Conservation (phyloP, 352 stramenopile genomes). For the Thalassiosira ordinaria region DNA sequence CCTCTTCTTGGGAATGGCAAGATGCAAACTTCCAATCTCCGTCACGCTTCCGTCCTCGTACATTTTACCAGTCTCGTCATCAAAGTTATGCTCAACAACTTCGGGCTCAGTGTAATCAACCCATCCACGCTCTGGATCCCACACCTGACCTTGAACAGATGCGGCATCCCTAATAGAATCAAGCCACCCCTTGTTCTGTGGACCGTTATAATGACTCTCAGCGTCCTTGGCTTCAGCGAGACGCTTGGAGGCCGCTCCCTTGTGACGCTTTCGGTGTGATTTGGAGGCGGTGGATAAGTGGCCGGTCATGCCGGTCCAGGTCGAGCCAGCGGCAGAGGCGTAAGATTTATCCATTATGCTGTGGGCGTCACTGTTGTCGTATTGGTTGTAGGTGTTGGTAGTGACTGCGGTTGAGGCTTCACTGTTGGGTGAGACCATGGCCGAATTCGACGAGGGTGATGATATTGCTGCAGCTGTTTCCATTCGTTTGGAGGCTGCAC, state of each 20-base stretch:
- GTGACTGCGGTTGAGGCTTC: no score
- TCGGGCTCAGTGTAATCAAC: conserved; percentile 71
- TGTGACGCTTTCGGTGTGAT: conserved; percentile 61
- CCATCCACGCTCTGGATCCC: conserved; percentile 75
- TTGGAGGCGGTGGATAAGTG: conserved; percentile 40
- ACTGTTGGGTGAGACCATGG: no score
- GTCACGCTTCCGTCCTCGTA: background rate
- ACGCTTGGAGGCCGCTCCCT: conserved; percentile 67
- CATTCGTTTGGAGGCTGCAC: conserved; percentile 68
- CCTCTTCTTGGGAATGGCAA: conserved; percentile 31
- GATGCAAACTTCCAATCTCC: conserved; percentile 50
- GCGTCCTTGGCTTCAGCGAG: conserved; percentile 58
- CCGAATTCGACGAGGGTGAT: no score
- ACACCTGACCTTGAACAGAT: conserved; percentile 55
- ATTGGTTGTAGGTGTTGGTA: no score
- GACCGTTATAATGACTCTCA: conserved; percentile 19
- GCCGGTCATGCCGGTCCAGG: no score
- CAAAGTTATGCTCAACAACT: background rate
- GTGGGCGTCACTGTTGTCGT: no score
- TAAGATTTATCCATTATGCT: conserved; percentile 29
- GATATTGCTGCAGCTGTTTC: no score
- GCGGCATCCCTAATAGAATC: conserved; percentile 73
- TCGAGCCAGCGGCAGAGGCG: no score
- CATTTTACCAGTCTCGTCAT: conserved; percentile 4
- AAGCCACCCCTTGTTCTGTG: conserved; percentile 73